A percentile compares a stretch with the other conserved stretches of the same genome.
These are phyloP conservation scores for Lippia alba DNA, from an alignment of 305 asterid species.

Conservation along the genomic window DNA sequence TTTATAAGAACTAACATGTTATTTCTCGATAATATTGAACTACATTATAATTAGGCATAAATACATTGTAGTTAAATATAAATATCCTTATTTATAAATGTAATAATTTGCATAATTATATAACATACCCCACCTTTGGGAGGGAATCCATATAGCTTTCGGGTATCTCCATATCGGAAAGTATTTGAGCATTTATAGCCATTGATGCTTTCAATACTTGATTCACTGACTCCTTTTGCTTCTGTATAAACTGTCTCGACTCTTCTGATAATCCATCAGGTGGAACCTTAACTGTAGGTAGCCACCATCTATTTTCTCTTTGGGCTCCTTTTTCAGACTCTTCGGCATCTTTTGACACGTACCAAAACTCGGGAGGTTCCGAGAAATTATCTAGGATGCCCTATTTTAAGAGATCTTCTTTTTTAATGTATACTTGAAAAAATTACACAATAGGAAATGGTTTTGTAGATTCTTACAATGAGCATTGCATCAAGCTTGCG, in stretches of 20 bases:
- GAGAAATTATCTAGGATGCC: constrained; percentile 68
- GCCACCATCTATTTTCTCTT: constrained; percentile 86
- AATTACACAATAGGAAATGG: neutral
- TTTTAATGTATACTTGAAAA: neutral
- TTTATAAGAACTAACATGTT: too few relatives aligned
- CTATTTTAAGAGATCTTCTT: constrained; percentile 32
- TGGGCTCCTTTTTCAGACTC: constrained; percentile 79
- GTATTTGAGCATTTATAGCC: constrained; percentile 87
- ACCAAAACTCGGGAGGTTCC: constrained; percentile 70
- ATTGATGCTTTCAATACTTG: constrained; percentile 89
- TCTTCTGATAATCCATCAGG: constrained; percentile 70
- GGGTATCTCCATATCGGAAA: constrained; percentile 86
- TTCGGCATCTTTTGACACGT: constrained; percentile 70
- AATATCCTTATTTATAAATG: too few relatives aligned
- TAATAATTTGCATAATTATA: too few relatives aligned
- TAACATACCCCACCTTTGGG: constrained; percentile 61
- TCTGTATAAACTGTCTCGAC: constrained; percentile 47
- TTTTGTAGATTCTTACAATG: constrained; percentile 50
- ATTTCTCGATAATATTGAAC: too few relatives aligned
- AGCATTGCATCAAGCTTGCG: constrained; percentile 87
- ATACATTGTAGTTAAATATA: too few relatives aligned
- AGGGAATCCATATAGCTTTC: constrained; percentile 87
- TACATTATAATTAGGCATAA: too few relatives aligned
- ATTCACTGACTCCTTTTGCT: constrained; percentile 62
- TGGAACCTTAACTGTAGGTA: constrained; percentile 86